phyloP scores from a whole-genome alignment of 768 basidiomycete genomes.

The Lactarius akahatsu region DNA sequence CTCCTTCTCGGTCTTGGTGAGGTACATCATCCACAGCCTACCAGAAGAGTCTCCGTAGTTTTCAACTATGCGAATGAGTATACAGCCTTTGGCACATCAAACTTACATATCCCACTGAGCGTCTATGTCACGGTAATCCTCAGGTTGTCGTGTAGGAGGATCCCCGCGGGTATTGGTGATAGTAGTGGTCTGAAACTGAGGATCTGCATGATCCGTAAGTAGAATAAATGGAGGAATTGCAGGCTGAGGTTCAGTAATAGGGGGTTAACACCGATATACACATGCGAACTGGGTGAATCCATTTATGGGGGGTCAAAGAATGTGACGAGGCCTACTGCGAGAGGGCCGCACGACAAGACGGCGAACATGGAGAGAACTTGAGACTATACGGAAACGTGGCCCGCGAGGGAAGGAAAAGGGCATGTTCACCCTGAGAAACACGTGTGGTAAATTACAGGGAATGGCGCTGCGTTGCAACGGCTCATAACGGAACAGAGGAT shows the following conservation, averaged over 20 bases:
- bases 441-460: neutral
- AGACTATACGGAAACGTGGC: no score
- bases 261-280: neutral
- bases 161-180: neutral
- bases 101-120: neutral
- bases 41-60: neutral
- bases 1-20: neutral
- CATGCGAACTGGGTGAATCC: no score
- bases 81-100: neutral
- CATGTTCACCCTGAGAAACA: neutral
- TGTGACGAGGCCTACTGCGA: no score
- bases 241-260: neutral
- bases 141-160: neutral
- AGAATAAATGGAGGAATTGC: neutral
- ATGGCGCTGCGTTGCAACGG: no score
- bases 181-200: neutral
- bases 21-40: neutral
- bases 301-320: no score
- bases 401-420: no score
- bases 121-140: neutral
- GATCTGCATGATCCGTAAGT: neutral
- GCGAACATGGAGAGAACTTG: no score
- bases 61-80: constrained; percentile 7
- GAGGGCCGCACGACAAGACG: no score
- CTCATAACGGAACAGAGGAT: no score